Conservation (phyloP, 306 rosid species). For the Rosa chinensis region DNA sequence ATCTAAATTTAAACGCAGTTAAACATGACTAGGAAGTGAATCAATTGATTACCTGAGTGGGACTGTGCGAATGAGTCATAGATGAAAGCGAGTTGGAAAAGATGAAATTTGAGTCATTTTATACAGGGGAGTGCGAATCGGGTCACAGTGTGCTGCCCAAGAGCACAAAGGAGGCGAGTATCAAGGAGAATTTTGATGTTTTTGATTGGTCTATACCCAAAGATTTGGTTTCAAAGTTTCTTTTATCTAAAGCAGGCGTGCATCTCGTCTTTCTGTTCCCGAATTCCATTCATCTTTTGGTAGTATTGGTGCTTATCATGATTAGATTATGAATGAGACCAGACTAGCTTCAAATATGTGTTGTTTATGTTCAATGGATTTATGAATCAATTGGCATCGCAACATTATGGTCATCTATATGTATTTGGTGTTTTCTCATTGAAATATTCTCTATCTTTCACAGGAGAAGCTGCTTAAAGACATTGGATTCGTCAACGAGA, state of each 20-base stretch:
- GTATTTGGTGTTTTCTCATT: constrained; percentile 7
- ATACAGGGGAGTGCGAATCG: not conserved
- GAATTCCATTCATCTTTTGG: not conserved
- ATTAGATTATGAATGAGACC: not conserved
- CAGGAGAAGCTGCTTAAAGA: constrained; percentile 50
- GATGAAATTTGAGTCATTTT: too few relatives aligned
- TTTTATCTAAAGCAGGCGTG: constrained; percentile 54
- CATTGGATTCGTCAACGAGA: constrained; percentile 22
- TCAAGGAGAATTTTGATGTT: constrained; percentile 57
- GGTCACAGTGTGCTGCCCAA: constrained; percentile 78
- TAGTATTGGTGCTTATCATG: not conserved
- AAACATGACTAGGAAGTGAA: too few relatives aligned
- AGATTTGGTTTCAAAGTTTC: constrained; percentile 46
- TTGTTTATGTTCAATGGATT: not conserved
- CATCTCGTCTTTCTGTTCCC: not conserved
- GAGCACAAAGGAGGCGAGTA: constrained; percentile 54
- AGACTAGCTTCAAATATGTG: not conserved
- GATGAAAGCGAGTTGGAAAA: too few relatives aligned
- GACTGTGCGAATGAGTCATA: too few relatives aligned
- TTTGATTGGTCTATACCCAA: constrained; percentile 64
- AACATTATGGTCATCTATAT: not conserved
- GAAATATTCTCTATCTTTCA: not conserved
- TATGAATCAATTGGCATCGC: too few relatives aligned
- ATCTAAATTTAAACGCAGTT: too few relatives aligned
- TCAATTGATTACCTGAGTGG: too few relatives aligned